Evolutionary conservation across 192 early-diverging fungal species (phyloP).

Genomic region (Phlyctochytrium planicorne): DNA sequence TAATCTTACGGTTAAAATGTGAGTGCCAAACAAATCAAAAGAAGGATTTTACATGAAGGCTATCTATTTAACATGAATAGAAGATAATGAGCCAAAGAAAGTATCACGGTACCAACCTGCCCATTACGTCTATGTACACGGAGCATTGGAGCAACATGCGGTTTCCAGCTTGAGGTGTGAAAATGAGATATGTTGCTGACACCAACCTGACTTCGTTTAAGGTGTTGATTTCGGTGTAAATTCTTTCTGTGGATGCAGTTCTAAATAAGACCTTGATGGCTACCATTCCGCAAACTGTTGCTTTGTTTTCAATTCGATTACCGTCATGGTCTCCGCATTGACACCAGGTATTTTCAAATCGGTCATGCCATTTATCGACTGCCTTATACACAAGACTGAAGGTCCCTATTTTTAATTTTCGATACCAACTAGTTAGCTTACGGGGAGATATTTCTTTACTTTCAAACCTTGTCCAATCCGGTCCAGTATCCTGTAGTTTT

Average conservation of each 20-base stretch:
- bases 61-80: no score
- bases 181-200: no score
- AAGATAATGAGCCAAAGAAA: not conserved
- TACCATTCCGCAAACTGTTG: constrained; percentile 44
- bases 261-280: constrained; percentile 88
- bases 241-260: constrained; percentile 75
- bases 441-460: not conserved
- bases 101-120: constrained; percentile 74
- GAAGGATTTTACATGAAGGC: no score
- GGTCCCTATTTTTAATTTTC: constrained; percentile 64
- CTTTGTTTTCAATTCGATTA: constrained; percentile 17
- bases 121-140: constrained; percentile 76
- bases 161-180: constrained; percentile 66
- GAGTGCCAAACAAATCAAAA: no score
- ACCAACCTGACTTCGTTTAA: constrained; percentile 54
- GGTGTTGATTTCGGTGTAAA: constrained; percentile 81
- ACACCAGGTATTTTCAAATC: constrained; percentile 72
- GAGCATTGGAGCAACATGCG: constrained; percentile 74
- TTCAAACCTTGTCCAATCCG: constrained; percentile 76
- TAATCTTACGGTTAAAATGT: constrained; percentile 35
- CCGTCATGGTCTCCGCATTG: not conserved
- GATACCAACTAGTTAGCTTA: not conserved
- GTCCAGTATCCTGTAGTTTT: constrained; percentile 66
- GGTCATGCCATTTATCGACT: constrained; percentile 68
- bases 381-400: constrained; percentile 94